Base-by-base conservation (phyloP, 1,139 yeast species). In the Kurtzmaniella quercitrusa region DNA sequence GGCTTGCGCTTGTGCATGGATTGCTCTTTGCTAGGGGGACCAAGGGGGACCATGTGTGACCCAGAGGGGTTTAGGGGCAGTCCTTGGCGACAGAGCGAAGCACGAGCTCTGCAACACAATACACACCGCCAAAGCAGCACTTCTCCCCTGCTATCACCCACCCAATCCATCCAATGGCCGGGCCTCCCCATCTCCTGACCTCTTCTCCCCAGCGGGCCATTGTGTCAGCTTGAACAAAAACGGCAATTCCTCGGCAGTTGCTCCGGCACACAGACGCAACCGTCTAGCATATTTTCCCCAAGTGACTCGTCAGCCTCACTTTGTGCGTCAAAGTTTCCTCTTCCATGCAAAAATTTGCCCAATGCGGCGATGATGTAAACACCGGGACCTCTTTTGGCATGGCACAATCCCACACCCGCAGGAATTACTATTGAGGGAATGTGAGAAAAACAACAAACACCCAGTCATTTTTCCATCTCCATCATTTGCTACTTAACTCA, bases 401-500 rank as follows among this genome's bases (percentile, higher is more conserved):
- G 18, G 18, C 14, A 14, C 18, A 31, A 14, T 31, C 18, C 12
- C 36, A 12, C 18, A 31, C 18, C 18, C 36, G 18, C 36, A 31
- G 36, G 36, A 31, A 17, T 31, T 31, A 31, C 36, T 31, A 31
- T 31, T 31, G 18, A 11, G 31, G 36, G 36, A 31, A 31, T 31
- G 36, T 14, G 36, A 16, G 16, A 31, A 31, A 31, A 31, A 31
- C 18, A 31, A 31, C 36, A 31, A 31, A 31, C 36, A 31, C 36
- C 36, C 16, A 16, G 36, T 31, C 16, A 31, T 31, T 31, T 31
- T 31, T 31, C 14, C 18, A 14, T 31, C 36, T 31, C 36, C 36
- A 31, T 31, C 36, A 12, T 16, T 31, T 31, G 36, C 36, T 31
- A 31, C 36, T 31, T 31, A 27, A 27, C 31, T 27, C 14, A 7